phyloP scores from a whole-genome alignment of 2,329 filamentous ascomycete species.

The Phialophora chinensis region DNA sequence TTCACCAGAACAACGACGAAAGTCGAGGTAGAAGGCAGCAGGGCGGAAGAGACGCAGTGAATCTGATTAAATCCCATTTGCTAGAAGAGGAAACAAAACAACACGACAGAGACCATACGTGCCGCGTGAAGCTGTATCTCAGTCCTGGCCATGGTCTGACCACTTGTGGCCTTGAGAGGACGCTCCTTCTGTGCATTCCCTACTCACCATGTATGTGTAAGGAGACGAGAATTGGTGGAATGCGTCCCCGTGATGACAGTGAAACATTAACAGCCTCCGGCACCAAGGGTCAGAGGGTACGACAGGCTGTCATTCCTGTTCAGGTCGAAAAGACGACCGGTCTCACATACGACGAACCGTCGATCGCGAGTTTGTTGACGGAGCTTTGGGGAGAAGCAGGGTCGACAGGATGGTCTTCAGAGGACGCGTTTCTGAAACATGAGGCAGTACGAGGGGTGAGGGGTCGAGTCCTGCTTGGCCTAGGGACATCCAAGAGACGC shows the following conservation, averaged over 20 bases:
- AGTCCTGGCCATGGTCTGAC: conserved; percentile 18
- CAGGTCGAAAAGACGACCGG: conserved; percentile 1
- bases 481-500: neutral
- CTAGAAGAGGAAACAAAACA: conserved; percentile 20
- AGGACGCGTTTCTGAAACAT: conserved; percentile 24
- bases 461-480: neutral
- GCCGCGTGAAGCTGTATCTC: conserved; percentile 13
- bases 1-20: neutral
- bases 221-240: conserved; percentile 27
- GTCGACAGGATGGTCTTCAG: conserved; percentile 18
- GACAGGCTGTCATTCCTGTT: conserved; percentile 27
- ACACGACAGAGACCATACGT: conserved; percentile 16
- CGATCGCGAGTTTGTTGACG: conserved; percentile 6
- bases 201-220: conserved; percentile 18
- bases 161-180: conserved; percentile 16
- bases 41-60: conserved; percentile 3
- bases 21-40: conserved; percentile 3
- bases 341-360: conserved; percentile 5
- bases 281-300: neutral
- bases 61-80: conserved; percentile 3
- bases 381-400: neutral
- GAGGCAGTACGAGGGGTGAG: neutral
- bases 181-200: conserved; percentile 7
- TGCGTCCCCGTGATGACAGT: conserved; percentile 22
- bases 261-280: conserved; percentile 27